Conservation (phyloP, 2,329 filamentous ascomycete genomes). For the Botrytis galanthina region DNA sequence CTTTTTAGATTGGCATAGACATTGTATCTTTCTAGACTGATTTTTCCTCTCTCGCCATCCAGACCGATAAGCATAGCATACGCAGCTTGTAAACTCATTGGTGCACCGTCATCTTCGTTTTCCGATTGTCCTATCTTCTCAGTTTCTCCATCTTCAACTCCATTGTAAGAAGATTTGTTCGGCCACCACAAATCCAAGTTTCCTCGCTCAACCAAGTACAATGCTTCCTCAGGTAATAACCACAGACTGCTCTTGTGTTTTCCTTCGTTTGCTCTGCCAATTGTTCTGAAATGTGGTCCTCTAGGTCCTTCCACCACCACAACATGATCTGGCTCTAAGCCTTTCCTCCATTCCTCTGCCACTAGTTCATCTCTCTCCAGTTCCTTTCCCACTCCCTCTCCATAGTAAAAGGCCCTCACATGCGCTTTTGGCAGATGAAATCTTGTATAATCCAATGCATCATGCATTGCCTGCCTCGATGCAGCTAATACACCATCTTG, state of each 20-base stretch:
- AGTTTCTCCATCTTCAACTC: constrained; percentile 41
- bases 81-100: constrained; percentile 85
- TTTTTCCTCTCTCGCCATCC: constrained; percentile 59
- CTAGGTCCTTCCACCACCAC: constrained; percentile 71
- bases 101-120: constrained; percentile 64
- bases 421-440: constrained; percentile 67
- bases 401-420: constrained; percentile 71
- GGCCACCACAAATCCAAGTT: constrained; percentile 88
- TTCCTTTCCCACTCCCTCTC: constrained; percentile 43
- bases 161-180: constrained; percentile 48
- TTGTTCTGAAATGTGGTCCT: constrained; percentile 70
- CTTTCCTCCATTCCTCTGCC: constrained; percentile 65
- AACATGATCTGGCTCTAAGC: constrained; percentile 52
- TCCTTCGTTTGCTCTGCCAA: constrained; percentile 63
- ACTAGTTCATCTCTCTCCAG: constrained; percentile 48
- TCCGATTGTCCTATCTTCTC: constrained; percentile 41
- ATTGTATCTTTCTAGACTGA: constrained; percentile 75
- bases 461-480: constrained; percentile 84
- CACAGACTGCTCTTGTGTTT: constrained; percentile 66
- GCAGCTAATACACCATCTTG: constrained; percentile 77
- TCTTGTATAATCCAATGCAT: constrained; percentile 75
- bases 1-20: constrained; percentile 85
- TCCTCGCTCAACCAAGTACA: constrained; percentile 86
- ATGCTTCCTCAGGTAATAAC: constrained; percentile 86
- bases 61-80: constrained; percentile 80